Percentiles rank a stretch among this genome's conserved stretches.
These are phyloP conservation scores for Coemansia reversa DNA, from an alignment of 192 early-diverging fungal species.

Conservation along the genomic window DNA sequence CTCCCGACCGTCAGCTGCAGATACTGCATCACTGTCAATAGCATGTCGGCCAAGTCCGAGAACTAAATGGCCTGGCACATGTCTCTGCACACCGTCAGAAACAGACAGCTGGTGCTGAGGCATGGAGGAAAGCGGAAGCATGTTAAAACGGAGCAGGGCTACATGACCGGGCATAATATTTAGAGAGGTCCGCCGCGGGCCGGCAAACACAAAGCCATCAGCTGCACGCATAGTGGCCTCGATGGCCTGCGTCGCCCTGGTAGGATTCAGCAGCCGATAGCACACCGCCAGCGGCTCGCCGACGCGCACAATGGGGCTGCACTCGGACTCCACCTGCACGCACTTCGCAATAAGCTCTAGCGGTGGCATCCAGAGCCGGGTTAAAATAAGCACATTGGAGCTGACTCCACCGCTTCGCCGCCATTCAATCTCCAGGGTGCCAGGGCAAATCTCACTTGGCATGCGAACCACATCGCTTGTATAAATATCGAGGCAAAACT, in stretches of 20 bases:
- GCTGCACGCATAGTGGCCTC: conserved; percentile 39
- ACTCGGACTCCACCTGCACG: conserved; percentile 23
- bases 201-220: conserved; percentile 45
- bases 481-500: conserved; percentile 39
- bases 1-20: conserved; percentile 1
- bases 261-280: conserved; percentile 36
- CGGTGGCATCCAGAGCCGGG: conserved; percentile 38
- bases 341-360: conserved; percentile 18
- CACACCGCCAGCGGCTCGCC: conserved; percentile 23
- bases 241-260: conserved; percentile 18
- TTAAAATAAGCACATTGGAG: background rate
- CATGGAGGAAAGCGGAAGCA: conserved; percentile 22
- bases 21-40: background rate
- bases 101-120: background rate
- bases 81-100: background rate
- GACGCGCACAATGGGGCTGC: conserved; percentile 22
- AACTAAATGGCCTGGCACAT: conserved; percentile 6
- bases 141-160: conserved; percentile 18
- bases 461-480: conserved; percentile 31
- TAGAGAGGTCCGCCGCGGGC: conserved; percentile 26
- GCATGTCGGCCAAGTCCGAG: conserved; percentile 1
- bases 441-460: conserved; percentile 20
- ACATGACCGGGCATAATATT: conserved; percentile 30
- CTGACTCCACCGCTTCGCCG: conserved; percentile 2
- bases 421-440: conserved; percentile 35